Base-by-base conservation (phyloP, 2,329 filamentous ascomycete species). In the Colletotrichum viniferum region DNA sequence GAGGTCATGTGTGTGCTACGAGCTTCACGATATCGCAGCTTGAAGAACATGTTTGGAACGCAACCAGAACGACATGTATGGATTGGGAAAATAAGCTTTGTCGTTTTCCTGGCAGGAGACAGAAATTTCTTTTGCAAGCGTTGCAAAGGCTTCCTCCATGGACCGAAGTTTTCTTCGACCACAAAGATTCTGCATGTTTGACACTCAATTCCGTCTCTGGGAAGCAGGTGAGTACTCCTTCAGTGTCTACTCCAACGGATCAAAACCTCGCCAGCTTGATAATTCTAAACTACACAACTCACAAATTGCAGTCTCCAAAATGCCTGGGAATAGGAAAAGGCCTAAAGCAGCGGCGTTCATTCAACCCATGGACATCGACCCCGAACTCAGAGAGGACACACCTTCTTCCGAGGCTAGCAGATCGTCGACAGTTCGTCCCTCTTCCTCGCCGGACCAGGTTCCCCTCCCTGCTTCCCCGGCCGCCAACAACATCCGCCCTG, bases 151-250 rank as follows among this genome's bases (percentile, higher is more conserved):
- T 21, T 3, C 3, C 10, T n/a, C n/a, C n/a, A 48, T 7, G 10
- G 4, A 4, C 10, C n/a, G 43, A 3, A 2, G 43, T 21, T 7
- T 48, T 48, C 43, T 48, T 48, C 43, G 10, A 21, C 43, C 5
- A 48, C 2, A 48, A 21, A 21, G 0, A 21, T 6, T 13, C 10
- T 21, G 43, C 43, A 21, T 48, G 43, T 21, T 13, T 21, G 43
- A 13, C 43, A 4, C 18, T 43, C n/a, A 3, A 3, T 48, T n/a
- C 7, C 3, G n/a, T 12, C 18, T 12, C 18, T 1, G 10, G 10
- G 2, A 2, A 48, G 1, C 5, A 48, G 0, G 10, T 5, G 9
- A 21, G 3, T 21, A 12, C 12, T 16, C n/a, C 18, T 12, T 12
- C 43, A 21, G 7, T 48, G 1, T 21, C 5, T 48, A 0, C 43